Evolutionary conservation across 352 stramenopile species (phyloP), one percentile per base, ranked within the genome.

Genomic region (Phytophthora pini): DNA sequence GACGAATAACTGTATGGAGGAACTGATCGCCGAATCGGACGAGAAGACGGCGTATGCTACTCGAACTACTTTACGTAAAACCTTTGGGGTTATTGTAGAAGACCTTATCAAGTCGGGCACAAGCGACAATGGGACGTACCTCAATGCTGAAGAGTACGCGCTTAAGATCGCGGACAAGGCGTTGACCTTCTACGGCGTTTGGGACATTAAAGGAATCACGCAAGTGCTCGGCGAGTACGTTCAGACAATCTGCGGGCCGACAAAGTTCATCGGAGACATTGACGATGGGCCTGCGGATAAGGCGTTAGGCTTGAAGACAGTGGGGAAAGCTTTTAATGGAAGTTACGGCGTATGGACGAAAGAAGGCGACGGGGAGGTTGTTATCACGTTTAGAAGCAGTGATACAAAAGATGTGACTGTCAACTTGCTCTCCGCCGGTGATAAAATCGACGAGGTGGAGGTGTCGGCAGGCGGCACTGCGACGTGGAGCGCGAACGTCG

Each of bases 1-100:
- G 12, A 75, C 61, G 3, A 75, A 63, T 26, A 67, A 83, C 44
- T 70, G 71, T 9, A 68, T 78, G 43, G 24, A 73, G 9, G 69
- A 76, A 13, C 57, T 75, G 11, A 49, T 61, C 5, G 39, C 44
- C 6, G 59, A 70, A 26, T 67, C 52, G 10, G 50, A 29, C 2
- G 44, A 57, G 9, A 31, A 9, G 4, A 49, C n/a, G 11, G 64
- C 64, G 0, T 79, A 64, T 31, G 26, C 56, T 10, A 72, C 52
- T 20, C 77, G 75, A 29, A 82, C 67, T 47, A 80, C 75, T 1
- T 34, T 84, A n/a, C 13, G 48, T 2, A 31, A 55, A 43, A 43
- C 38, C 38, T 43, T 43, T 43, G 61, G 76, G 22, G 64, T 78
- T 24, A 79, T 87, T 43, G 53, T 84, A 5, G 72, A 82, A 41